Evolutionary conservation across 257 asterid genomes (phyloP), one percentile per base, ranked within the genome.

Genomic region (Solanum habrochaites): DNA sequence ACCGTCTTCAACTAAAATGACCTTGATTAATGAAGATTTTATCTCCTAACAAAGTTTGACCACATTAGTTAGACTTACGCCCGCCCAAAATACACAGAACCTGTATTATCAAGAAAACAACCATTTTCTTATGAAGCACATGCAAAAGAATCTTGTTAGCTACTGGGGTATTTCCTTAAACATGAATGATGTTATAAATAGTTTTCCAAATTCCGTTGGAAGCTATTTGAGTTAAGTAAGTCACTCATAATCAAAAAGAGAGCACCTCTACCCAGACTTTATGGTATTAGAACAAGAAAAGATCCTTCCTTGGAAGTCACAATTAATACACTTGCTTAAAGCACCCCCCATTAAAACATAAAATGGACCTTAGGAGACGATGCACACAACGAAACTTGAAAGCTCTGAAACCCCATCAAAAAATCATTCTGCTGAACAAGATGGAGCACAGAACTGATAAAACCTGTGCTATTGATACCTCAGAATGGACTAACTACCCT

Each of bases 11-110:
- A 15, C 21, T 15, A 49, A 0, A 49, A 49, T 49, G 9, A 15
- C 0, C 60, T 49, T 49, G 60, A 21, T 49, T 49, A 15, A 49
- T 49, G 9, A 47, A 47, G 60, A 49, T 49, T 49, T 49, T 49
- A 49, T 49, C 60, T 49, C 60, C 21, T 15, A 0, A 49, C 60
- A 49, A 49, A 15, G 16, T 49, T 15, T 49, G 21, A 49, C 98
- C 47, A 86, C 87, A 85, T 96, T 95, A 74, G 95, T 94, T 74
- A 95, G 86, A 86, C 86, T 90, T 5, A 95, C 94, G 69, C 96
- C 99, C 94, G 69, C 96, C 99, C 91, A 95, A 90, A 47, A 47
- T 5, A 87, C 98, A 93, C 29, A 98, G 98, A 69, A 95, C 87
- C 98, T 96, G 92, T 87, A 92, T 87, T 74, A 62, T 52, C 71